These are phyloP conservation scores for Globisporangium spinosum DNA, from an alignment of 352 stramenopile species.

Conservation along the genomic window DNA sequence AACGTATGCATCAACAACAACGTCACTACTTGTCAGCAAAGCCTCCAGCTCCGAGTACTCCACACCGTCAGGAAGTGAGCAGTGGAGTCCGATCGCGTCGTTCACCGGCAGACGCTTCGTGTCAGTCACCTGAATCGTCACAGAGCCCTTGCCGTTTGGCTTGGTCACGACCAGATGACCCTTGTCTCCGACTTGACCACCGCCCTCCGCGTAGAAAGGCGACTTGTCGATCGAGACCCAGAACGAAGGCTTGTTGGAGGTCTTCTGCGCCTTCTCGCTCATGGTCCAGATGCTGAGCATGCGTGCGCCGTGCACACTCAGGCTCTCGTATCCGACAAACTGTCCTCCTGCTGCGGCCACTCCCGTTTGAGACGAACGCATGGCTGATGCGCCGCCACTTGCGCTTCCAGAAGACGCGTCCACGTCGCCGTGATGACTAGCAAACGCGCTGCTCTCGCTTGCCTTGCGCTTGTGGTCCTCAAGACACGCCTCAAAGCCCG, in stretches of 20 bases:
- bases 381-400: not conserved
- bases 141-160: slow-evolving; percentile 1
- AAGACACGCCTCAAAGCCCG: slow-evolving; percentile 48
- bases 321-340: slow-evolving; percentile 65
- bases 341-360: slow-evolving; percentile 8
- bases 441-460: slow-evolving; percentile 41
- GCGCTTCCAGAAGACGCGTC: not conserved
- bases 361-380: not conserved
- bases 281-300: slow-evolving; percentile 38
- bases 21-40: slow-evolving; percentile 8
- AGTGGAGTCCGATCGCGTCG: slow-evolving; percentile 46
- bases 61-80: slow-evolving; percentile 28
- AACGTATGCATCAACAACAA: slow-evolving; percentile 39
- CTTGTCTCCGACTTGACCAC: slow-evolving; percentile 72
- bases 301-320: slow-evolving; percentile 29
- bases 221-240: slow-evolving; percentile 50
- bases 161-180: slow-evolving; percentile 31
- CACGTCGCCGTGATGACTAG: slow-evolving; percentile 19
- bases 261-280: slow-evolving; percentile 14
- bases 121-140: slow-evolving; percentile 31
- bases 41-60: slow-evolving; percentile 28
- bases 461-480: slow-evolving; percentile 48
- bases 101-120: slow-evolving; percentile 38
- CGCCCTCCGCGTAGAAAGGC: slow-evolving; percentile 76
- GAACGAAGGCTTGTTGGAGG: slow-evolving; percentile 18